A percentile compares a stretch with the other conserved stretches of the same genome.
These are phyloP conservation scores for Neckera pumila DNA, from an alignment of 225 moss, liverwort and hornwort species.

Conservation along the genomic window DNA sequence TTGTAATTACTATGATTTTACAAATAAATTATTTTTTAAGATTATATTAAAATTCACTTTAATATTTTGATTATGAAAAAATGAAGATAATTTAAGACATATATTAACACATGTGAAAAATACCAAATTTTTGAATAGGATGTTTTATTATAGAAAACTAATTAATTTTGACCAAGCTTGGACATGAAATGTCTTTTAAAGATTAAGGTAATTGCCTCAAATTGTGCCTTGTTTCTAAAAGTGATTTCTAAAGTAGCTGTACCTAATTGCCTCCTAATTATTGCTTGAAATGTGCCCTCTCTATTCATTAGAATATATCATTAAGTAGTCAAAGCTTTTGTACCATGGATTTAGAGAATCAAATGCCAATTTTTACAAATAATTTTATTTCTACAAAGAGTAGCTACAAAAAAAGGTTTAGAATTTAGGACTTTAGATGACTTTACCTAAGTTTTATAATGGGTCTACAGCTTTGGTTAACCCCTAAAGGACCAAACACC, in stretches of 20 bases:
- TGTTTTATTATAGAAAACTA: background rate
- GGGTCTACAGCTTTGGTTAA: too few species aligned
- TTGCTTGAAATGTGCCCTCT: background rate
- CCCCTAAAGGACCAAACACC: too few species aligned
- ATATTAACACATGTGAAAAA: background rate
- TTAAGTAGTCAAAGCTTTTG: fast-evolving
- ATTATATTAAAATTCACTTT: background rate
- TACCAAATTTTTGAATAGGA: background rate
- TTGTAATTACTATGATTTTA: background rate
- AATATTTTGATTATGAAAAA: background rate
- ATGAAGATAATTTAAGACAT: fast-evolving
- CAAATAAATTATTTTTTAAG: fast-evolving
- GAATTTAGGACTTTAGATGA: fast-evolving
- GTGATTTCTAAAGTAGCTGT: background rate
- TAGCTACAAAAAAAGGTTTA: background rate
- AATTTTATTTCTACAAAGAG: background rate
- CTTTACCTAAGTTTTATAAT: too few species aligned
- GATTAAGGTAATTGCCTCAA: background rate
- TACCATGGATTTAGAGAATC: background rate
- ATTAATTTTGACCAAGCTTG: fast-evolving
- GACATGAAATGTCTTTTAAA: background rate
- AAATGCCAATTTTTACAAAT: background rate
- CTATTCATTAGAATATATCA: background rate
- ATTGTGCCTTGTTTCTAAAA: background rate
- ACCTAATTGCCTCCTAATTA: background rate